Percentiles rank a stretch among this genome's conserved stretches.
Conservation (phyloP, 2,329 filamentous ascomycete species). For the Claviceps digitariae region DNA sequence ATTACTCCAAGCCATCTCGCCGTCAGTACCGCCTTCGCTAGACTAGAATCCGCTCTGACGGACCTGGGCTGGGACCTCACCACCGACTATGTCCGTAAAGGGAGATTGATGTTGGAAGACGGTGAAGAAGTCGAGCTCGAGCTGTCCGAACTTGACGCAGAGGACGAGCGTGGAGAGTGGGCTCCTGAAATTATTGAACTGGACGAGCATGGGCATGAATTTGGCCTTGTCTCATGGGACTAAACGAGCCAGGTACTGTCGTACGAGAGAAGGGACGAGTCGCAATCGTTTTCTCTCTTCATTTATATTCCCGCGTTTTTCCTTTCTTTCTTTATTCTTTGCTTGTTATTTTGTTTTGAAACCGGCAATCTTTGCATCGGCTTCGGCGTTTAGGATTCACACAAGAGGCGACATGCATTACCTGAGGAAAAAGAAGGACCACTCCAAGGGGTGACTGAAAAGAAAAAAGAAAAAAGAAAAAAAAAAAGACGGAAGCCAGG, state of each 20-base stretch:
- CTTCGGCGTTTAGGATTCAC: not conserved
- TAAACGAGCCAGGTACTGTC: constrained; percentile 3
- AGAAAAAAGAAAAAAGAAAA: too few species aligned
- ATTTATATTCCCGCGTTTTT: not conserved
- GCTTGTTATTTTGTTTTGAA: not conserved
- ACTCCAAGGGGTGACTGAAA: too few species aligned
- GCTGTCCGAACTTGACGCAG: constrained; percentile 36
- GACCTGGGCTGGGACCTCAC: constrained; percentile 43
- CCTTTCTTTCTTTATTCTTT: not conserved
- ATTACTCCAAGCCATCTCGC: constrained; percentile 25
- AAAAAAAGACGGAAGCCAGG: too few species aligned
- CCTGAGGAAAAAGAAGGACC: not conserved
- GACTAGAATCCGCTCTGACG: constrained; percentile 18
- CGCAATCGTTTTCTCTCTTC: not conserved
- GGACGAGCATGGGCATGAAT: constrained; percentile 37
- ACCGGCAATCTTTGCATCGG: not conserved
- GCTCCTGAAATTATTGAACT: constrained; percentile 39
- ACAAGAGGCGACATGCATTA: not conserved
- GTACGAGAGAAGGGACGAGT: too few species aligned
- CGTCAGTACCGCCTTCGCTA: constrained; percentile 33
- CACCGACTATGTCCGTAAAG: constrained; percentile 33
- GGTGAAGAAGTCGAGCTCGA: constrained; percentile 35
- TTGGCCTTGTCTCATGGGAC: constrained; percentile 37
- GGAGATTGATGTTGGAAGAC: constrained; percentile 38
- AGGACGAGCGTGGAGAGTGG: constrained; percentile 41